Percentiles rank a stretch among this genome's conserved stretches.
Conservation (phyloP, 2,329 filamentous ascomycete species). For the Aspergillaceae sp. region DNA sequence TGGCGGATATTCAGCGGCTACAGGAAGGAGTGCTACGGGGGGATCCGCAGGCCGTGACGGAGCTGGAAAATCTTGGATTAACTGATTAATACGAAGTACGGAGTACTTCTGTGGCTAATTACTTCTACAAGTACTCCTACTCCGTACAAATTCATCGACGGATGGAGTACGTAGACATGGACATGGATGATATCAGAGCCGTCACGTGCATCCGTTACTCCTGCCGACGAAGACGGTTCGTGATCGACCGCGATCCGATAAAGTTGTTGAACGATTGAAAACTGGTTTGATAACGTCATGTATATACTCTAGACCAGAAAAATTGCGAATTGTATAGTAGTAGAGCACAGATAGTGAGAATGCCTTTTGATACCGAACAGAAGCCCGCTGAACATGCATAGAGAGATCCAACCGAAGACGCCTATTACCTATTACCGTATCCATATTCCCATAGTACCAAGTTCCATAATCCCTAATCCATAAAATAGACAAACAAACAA, state of each 20-base stretch:
- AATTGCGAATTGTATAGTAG: too few relatives aligned
- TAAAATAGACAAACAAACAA: background rate
- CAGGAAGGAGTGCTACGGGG: conserved; percentile 29
- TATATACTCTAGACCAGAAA: too few relatives aligned
- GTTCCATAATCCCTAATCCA: background rate
- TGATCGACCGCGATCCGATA: background rate
- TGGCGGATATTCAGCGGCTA: conserved; percentile 28
- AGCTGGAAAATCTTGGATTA: conserved; percentile 24
- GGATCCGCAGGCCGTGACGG: conserved; percentile 26
- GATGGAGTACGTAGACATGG: too few relatives aligned
- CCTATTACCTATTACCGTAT: background rate
- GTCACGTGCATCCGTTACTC: background rate
- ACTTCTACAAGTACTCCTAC: background rate
- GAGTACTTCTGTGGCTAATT: too few relatives aligned
- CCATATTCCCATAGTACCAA: background rate
- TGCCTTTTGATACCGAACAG: too few relatives aligned
- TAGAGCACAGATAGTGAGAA: too few relatives aligned
- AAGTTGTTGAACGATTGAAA: background rate
- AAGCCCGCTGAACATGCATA: too few relatives aligned
- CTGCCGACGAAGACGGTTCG: background rate
- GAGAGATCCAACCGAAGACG: too few relatives aligned
- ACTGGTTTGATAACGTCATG: background rate
- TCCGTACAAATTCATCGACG: too few relatives aligned
- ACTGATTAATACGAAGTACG: background rate
- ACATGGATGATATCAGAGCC: background rate